Conservation (phyloP, 768 basidiomycete genomes). For the Lentinula guzmanii region DNA sequence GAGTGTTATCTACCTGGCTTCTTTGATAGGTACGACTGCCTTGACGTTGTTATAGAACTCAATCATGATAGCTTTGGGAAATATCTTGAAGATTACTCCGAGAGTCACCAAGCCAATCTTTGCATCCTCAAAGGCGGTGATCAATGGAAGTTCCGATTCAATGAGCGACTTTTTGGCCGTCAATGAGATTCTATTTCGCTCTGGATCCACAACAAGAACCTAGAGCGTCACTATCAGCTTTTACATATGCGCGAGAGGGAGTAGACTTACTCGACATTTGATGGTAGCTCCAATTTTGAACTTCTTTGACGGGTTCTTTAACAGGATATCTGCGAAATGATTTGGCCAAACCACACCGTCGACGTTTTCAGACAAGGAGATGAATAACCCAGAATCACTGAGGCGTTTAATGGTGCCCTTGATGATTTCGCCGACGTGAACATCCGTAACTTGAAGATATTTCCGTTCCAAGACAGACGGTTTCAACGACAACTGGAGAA, state of each 20-base stretch:
- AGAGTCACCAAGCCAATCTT: slow-evolving; percentile 67
- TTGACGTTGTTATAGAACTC: slow-evolving; percentile 90
- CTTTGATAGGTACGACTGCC: slow-evolving; percentile 73
- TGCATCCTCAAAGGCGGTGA: slow-evolving; percentile 62
- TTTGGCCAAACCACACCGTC: slow-evolving; percentile 93
- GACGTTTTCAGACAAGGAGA: slow-evolving; percentile 80
- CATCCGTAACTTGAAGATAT: slow-evolving; percentile 77
- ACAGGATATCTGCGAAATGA: slow-evolving; percentile 91
- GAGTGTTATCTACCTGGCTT: slow-evolving; percentile 59
- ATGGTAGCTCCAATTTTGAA: slow-evolving; percentile 81
- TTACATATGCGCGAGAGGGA: background rate
- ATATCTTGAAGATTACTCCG: slow-evolving; percentile 79
- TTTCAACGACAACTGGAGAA: slow-evolving; percentile 84
- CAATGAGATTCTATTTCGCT: slow-evolving; percentile 73
- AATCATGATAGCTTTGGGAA: slow-evolving; percentile 74
- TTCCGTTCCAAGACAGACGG: slow-evolving; percentile 78
- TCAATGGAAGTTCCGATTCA: slow-evolving; percentile 69
- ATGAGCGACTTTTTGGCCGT: slow-evolving; percentile 91
- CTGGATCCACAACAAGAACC: slow-evolving; percentile 80
- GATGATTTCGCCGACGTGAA: slow-evolving; percentile 80
- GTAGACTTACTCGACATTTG: slow-evolving; percentile 69
- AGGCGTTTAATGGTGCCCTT: slow-evolving; percentile 87
- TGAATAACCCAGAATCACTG: slow-evolving; percentile 74
- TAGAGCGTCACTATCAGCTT: slow-evolving; percentile 19
- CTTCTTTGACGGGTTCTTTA: slow-evolving; percentile 88